Conservation (phyloP, 2,329 filamentous ascomycete species). For the Fusarium torulosum region DNA sequence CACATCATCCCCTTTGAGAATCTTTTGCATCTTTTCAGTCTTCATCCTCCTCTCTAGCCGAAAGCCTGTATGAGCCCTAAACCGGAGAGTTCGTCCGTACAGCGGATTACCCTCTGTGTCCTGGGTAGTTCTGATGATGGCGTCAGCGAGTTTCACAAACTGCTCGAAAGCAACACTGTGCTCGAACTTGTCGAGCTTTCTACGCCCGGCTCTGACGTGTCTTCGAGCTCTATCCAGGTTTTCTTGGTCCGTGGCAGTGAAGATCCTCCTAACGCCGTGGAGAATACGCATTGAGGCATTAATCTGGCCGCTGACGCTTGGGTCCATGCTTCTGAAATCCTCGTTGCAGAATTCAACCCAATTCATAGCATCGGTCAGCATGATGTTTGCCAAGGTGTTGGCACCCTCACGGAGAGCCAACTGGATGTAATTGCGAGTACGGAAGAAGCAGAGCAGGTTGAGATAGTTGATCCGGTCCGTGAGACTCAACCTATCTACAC, state of each 20-base stretch:
- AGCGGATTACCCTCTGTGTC: neutral
- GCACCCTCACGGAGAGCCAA: slow-evolving; percentile 14
- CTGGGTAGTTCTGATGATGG: neutral
- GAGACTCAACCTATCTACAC: neutral
- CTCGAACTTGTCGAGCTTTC: neutral
- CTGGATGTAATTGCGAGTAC: slow-evolving; percentile 32
- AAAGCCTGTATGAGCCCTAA: neutral
- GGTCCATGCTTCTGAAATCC: slow-evolving; percentile 28
- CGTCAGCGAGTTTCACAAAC: slow-evolving; percentile 1
- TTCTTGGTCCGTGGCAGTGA: neutral
- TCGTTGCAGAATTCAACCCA: slow-evolving; percentile 20
- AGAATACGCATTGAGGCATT: slow-evolving; percentile 24
- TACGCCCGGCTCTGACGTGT: neutral
- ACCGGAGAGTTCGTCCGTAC: neutral
- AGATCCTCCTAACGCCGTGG: slow-evolving; percentile 2
- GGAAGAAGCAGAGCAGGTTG: slow-evolving; percentile 30
- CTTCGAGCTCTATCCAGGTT: neutral
- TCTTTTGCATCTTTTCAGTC: neutral
- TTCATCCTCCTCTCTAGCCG: neutral
- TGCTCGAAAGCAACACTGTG: slow-evolving; percentile 11
- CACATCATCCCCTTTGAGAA: neutral
- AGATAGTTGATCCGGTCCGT: slow-evolving; percentile 38
- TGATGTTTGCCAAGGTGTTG: slow-evolving; percentile 3
- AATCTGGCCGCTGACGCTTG: slow-evolving; percentile 18
- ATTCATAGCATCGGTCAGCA: slow-evolving; percentile 18